Evolutionary conservation across 106 monocot species (phyloP), one percentile per base, ranked within the genome.

Genomic region (Acanthochlamys bracteata): DNA sequence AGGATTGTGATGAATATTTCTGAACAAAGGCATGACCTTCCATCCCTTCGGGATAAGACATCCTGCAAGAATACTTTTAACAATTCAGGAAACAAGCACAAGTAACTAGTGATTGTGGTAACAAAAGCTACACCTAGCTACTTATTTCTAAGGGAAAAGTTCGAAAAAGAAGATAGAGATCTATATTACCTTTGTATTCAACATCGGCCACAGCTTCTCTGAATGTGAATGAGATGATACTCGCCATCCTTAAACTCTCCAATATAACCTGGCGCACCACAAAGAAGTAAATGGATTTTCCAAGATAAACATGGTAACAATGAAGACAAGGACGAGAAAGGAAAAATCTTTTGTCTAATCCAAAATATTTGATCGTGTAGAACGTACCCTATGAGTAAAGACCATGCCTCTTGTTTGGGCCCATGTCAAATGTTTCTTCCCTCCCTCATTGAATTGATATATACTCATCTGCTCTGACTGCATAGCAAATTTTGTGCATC

Each of bases 21-120:
- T 80, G 81, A 93, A 93, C 46, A 89, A 42, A 47, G 93, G 89
- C 93, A 93, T 81, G 60, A 93, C 93, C 59, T 93, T 93, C 93
- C 93, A 93, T 13, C 93, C 93, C 60, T 89, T 93, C 9, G 93
- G 93, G 54, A 93, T 93, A n/a, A 86, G 78, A 40, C 74, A 93
- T 9, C 93, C 92, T 92, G 69, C 60, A 64, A 27, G 1, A 1
- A 21, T 42, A 22, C 13, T 45, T 45, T 45, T 45, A 9, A 45
- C 10, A 9, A 7, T 45, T 45, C 43, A 45, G 7, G 43, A 45
- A 45, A 45, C 43, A 45, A 13, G 43, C 43, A 45, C 43, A 45
- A 45, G 7, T 45, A 45, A n/a, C n/a, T n/a, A n/a, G n/a, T 55
- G 7, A 24, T 2, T 23, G 20, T 58, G 21, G 53, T 7, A 54